phyloP scores from a whole-genome alignment of 2,329 filamentous ascomycete species.

The Cercospora brassicicola region DNA sequence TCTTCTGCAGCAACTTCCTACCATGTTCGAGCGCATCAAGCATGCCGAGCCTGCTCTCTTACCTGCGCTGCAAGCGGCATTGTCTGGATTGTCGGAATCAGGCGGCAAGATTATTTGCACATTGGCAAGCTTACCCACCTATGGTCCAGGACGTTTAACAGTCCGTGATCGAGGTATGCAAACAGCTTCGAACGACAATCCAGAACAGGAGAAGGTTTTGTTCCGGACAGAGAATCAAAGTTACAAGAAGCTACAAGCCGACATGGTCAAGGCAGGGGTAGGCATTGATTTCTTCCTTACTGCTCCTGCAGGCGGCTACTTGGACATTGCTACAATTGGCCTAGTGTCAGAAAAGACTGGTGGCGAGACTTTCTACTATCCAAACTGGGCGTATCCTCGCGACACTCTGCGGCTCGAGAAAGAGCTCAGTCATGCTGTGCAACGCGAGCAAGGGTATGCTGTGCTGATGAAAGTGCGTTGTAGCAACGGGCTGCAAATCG shows the following conservation, averaged over 20 bases:
- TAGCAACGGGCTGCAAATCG: constrained; percentile 91
- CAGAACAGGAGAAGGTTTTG: constrained; percentile 85
- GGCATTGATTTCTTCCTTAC: constrained; percentile 95
- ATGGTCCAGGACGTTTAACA: constrained; percentile 81
- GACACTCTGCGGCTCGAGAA: constrained; percentile 80
- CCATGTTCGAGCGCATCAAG: constrained; percentile 83
- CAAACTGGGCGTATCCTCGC: constrained; percentile 86
- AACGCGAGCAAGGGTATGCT: constrained; percentile 89
- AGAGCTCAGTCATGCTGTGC: constrained; percentile 83
- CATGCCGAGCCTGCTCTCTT: constrained; percentile 87
- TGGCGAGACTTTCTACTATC: constrained; percentile 94
- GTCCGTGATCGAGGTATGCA: constrained; percentile 86
- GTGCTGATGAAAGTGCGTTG: constrained; percentile 98
- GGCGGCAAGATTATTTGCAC: constrained; percentile 93
- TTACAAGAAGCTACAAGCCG: constrained; percentile 82
- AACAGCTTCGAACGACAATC: constrained; percentile 75
- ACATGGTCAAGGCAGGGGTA: constrained; percentile 82
- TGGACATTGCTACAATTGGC: constrained; percentile 89
- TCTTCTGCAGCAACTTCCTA: constrained; percentile 79
- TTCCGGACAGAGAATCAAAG: constrained; percentile 85
- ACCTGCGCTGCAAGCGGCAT: constrained; percentile 76
- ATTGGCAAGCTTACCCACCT: constrained; percentile 82
- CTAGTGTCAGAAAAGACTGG: constrained; percentile 86
- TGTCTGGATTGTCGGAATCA: constrained; percentile 79
- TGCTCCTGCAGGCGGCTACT: constrained; percentile 82